phyloP scores from a whole-genome alignment of 371 early-diverging fungal genomes.

The Chytridium lagenaria region DNA sequence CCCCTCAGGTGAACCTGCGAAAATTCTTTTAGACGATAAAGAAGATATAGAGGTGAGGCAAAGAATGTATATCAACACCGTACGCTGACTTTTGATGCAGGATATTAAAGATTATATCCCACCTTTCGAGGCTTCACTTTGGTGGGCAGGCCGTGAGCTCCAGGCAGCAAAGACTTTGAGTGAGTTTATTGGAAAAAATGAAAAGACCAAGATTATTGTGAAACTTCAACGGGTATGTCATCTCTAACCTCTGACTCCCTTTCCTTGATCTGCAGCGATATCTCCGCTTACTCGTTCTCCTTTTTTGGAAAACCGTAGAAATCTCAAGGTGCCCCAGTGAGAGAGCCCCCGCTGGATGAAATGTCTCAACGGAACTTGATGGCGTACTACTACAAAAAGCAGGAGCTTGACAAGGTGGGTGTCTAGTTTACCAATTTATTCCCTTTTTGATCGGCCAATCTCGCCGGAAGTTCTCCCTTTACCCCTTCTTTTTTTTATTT shows the following conservation, averaged over 20 bases:
- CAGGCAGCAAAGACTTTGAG: constrained; percentile 46
- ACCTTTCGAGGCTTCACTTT: constrained; percentile 48
- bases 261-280: neutral
- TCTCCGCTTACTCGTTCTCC: neutral
- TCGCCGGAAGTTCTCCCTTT: no score
- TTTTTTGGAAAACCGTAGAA: constrained; percentile 40
- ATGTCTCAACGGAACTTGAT: constrained; percentile 58
- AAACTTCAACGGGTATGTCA: constrained; percentile 57
- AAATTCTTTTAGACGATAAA: constrained; percentile 50
- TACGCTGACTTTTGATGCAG: constrained; percentile 36
- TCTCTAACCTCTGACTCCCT: neutral
- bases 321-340: constrained; percentile 59
- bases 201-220: constrained; percentile 60
- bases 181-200: constrained; percentile 61
- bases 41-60: constrained; percentile 57
- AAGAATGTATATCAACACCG: constrained; percentile 3
- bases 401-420: constrained; percentile 63
- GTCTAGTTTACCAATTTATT: no score
- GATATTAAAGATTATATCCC: constrained; percentile 56
- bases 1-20: constrained; percentile 57
- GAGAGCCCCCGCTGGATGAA: constrained; percentile 57
- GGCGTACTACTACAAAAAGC: constrained; percentile 64
- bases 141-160: constrained; percentile 67
- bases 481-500: no score
- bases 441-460: no score